These are phyloP conservation scores for Pholiota adiposa DNA, from an alignment of 1,284 basidiomycete species.

Conservation along the genomic window DNA sequence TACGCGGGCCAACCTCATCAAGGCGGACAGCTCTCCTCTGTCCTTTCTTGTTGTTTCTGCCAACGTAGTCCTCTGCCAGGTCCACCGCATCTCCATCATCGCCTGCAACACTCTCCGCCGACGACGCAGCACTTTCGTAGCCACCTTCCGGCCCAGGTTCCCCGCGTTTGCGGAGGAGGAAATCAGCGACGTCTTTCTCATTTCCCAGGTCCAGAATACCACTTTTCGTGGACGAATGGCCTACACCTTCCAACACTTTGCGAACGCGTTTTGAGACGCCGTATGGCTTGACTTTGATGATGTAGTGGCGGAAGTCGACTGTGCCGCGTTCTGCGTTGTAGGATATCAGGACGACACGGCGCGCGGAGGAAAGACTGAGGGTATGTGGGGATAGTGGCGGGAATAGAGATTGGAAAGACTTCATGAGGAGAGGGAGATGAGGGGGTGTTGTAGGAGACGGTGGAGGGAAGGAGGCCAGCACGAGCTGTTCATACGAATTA, in stretches of 20 bases:
- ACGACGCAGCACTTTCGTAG: conserved; percentile 83
- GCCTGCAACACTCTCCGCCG: conserved; percentile 77
- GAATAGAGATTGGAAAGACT: conserved; percentile 89
- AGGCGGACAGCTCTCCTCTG: conserved; percentile 89
- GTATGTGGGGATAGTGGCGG: conserved; percentile 83
- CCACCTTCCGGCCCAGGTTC: conserved; percentile 77
- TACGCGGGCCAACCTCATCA: conserved; percentile 93
- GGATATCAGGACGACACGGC: conserved; percentile 91
- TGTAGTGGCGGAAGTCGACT: conserved; percentile 93
- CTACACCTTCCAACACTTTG: conserved; percentile 78
- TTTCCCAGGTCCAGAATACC: conserved; percentile 81
- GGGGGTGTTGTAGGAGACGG: conserved; percentile 72
- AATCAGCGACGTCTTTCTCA: conserved; percentile 96
- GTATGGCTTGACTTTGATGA: conserved; percentile 94
- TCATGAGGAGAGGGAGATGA: conserved; percentile 77
- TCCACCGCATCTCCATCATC: conserved; percentile 84
- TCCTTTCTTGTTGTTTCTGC: conserved; percentile 91
- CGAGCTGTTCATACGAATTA: conserved; percentile 51
- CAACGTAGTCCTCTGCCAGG: conserved; percentile 92
- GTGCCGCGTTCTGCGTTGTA: conserved; percentile 90
- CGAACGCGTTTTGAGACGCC: conserved; percentile 94
- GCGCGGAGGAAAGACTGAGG: conserved; percentile 80
- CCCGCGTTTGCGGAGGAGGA: conserved; percentile 78
- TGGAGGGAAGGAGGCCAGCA: conserved; percentile 76
- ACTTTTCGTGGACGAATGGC: conserved; percentile 41